Percentiles rank a stretch among this genome's conserved stretches.
These are phyloP conservation scores for Aspergillus amoenus DNA, from an alignment of 2,329 filamentous ascomycete genomes.

Conservation along the genomic window DNA sequence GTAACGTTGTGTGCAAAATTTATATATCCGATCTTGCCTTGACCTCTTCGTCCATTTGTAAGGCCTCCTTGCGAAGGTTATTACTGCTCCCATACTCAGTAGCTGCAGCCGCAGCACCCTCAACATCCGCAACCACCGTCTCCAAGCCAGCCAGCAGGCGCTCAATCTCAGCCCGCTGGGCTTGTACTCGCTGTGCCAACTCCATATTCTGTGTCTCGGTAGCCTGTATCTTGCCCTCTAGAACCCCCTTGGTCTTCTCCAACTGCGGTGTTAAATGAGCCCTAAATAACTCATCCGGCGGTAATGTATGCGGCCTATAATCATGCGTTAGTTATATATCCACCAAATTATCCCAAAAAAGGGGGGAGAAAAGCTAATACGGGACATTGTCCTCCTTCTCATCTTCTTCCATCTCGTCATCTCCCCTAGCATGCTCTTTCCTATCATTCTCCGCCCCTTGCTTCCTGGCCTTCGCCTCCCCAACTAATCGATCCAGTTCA, in stretches of 20 bases:
- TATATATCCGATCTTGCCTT: slow-evolving; percentile 29
- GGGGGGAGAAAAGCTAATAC: slow-evolving; percentile 39
- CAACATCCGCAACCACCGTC: slow-evolving; percentile 56
- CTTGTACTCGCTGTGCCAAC: slow-evolving; percentile 51
- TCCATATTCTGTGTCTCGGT: slow-evolving; percentile 55
- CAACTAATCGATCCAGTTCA: slow-evolving; percentile 59
- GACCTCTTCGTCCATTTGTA: slow-evolving; percentile 46
- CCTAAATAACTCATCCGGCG: slow-evolving; percentile 55
- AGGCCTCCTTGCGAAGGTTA: slow-evolving; percentile 41
- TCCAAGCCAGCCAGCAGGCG: slow-evolving; percentile 56
- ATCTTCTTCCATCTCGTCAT: slow-evolving; percentile 35
- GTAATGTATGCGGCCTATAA: slow-evolving; percentile 57
- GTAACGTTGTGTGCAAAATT: slow-evolving; percentile 3
- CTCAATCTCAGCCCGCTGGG: slow-evolving; percentile 59
- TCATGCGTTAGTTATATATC: background rate
- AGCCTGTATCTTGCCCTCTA: slow-evolving; percentile 50
- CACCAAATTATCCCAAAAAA: background rate
- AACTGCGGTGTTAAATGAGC: slow-evolving; percentile 61
- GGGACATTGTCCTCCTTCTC: slow-evolving; percentile 42
- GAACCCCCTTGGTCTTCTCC: slow-evolving; percentile 47
- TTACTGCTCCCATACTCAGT: slow-evolving; percentile 38
- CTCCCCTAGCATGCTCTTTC: slow-evolving; percentile 25
- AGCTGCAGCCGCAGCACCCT: slow-evolving; percentile 48
- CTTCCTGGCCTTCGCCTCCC: slow-evolving; percentile 57
- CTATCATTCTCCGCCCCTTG: slow-evolving; percentile 26